phyloP scores from a whole-genome alignment of 179 eudicot genomes.

The Sideroxylon spinosum region DNA sequence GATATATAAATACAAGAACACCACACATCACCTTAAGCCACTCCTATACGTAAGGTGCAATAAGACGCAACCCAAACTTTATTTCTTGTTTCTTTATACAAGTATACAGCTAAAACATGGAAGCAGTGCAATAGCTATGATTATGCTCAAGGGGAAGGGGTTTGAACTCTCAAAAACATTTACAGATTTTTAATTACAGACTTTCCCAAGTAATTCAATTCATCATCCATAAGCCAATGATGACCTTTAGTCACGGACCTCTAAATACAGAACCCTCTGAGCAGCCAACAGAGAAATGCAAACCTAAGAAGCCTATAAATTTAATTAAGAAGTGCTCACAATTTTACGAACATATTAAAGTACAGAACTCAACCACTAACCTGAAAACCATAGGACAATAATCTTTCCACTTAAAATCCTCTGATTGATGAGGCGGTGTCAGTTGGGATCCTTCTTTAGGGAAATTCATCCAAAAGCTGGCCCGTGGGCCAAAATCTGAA shows the following conservation, averaged over 20 bases:
- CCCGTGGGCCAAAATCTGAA: constrained; percentile 87
- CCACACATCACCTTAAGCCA: neutral
- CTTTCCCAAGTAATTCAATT: no score
- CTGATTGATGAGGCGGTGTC: constrained; percentile 89
- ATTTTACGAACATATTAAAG: neutral
- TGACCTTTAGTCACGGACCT: no score
- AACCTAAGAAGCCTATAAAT: no score
- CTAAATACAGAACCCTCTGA: no score
- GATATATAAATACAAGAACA: neutral
- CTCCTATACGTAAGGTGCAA: neutral
- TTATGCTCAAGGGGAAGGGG: no score
- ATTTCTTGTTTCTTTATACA: no score
- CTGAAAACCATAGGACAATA: constrained; percentile 99
- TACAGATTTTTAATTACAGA: no score
- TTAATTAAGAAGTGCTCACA: neutral
- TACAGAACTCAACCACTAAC: constrained; percentile 35
- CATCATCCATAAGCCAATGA: no score
- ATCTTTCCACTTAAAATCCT: constrained; percentile 94
- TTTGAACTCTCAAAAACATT: no score
- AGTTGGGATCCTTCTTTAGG: constrained; percentile 93
- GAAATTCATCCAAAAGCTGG: constrained; percentile 98
- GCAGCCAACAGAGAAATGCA: no score
- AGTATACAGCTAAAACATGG: no score
- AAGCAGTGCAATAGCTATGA: no score
- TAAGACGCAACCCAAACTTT: neutral